These are phyloP conservation scores for Thermomucor indicae-seudaticae DNA, from an alignment of 371 early-diverging fungal genomes.

Conservation along the genomic window DNA sequence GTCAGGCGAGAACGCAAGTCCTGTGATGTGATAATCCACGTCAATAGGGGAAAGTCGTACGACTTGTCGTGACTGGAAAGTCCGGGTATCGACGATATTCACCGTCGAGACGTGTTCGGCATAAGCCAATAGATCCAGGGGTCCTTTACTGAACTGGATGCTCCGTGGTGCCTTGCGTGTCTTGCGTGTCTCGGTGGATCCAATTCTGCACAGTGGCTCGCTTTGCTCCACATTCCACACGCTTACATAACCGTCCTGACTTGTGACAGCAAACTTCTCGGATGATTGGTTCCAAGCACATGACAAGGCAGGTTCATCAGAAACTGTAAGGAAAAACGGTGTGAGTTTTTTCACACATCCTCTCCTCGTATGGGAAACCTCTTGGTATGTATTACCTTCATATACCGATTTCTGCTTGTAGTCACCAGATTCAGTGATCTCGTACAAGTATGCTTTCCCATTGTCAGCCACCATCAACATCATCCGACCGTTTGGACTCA, in stretches of 20 bases:
- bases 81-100: conserved; percentile 78
- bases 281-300: conserved; percentile 78
- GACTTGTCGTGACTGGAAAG: conserved; percentile 65
- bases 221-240: conserved; percentile 62
- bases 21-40: conserved; percentile 26
- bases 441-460: conserved; percentile 73
- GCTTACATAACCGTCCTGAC: conserved; percentile 73
- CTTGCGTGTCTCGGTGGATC: conserved; percentile 33
- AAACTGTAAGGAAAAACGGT: conserved; percentile 5
- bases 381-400: conserved; percentile 3
- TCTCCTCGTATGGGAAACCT: background rate
- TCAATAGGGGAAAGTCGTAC: conserved; percentile 41
- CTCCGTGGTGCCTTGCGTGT: conserved; percentile 19
- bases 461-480: conserved; percentile 84
- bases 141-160: conserved; percentile 19
- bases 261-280: conserved; percentile 71
- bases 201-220: conserved; percentile 43
- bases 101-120: conserved; percentile 68
- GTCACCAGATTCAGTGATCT: conserved; percentile 53
- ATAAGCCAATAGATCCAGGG: conserved; percentile 18
- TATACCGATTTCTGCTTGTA: conserved; percentile 38
- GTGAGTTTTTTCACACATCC: background rate
- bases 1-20: conserved; percentile 27
- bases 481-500: conserved; percentile 77
- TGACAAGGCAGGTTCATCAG: conserved; percentile 26